Conservation (phyloP, 345 rosid species). For the Reutealis trisperma region DNA sequence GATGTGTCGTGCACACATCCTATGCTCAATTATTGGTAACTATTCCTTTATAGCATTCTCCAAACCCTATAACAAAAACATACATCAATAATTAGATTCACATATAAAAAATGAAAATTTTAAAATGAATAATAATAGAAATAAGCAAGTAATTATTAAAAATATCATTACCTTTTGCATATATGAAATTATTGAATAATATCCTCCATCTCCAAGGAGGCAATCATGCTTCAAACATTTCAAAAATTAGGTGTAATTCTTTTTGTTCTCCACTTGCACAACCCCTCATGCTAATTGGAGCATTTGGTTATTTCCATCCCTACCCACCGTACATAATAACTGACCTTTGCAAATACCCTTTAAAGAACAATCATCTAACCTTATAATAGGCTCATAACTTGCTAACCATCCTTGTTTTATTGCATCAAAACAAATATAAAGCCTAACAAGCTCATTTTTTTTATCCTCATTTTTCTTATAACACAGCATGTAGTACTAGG, state of each 20-base stretch:
- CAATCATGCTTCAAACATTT: neutral
- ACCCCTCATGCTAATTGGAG: neutral
- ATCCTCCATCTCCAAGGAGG: neutral
- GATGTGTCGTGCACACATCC: neutral
- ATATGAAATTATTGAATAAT: neutral
- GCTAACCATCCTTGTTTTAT: neutral
- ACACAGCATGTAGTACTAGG: neutral
- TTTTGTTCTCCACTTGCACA: neutral
- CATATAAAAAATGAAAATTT: too few species aligned
- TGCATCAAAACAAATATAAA: too few species aligned
- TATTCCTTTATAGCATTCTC: too few species aligned
- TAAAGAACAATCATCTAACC: neutral
- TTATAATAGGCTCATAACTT: neutral
- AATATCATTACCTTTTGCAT: neutral
- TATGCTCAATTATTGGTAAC: too few species aligned
- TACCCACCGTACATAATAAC: neutral
- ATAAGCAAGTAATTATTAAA: too few species aligned
- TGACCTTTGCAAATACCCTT: too few species aligned
- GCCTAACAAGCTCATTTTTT: too few species aligned
- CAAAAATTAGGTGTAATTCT: too few species aligned
- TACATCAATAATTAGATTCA: too few species aligned
- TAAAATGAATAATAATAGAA: too few species aligned
- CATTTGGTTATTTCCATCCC: neutral
- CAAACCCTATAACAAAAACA: too few species aligned
- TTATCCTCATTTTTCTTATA: neutral